Evolutionary conservation across 2,329 filamentous ascomycete genomes (phyloP).

Genomic region (Cladosporium sphaerospermum): DNA sequence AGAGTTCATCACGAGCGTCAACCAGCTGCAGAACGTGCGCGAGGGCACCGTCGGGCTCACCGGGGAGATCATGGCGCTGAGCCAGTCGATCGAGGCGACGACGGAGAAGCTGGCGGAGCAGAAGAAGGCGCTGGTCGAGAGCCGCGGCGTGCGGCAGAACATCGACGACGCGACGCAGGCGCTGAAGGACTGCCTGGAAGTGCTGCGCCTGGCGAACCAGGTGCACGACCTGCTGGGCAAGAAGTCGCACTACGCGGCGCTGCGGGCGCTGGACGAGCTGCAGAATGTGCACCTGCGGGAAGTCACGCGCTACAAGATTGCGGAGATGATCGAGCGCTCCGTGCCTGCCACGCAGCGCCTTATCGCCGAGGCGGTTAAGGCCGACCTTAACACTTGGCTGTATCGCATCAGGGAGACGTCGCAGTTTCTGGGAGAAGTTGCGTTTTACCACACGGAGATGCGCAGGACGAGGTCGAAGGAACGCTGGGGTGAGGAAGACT

Average conservation of each 20-base stretch:
- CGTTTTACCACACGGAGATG: conserved; percentile 92
- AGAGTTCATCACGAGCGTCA: conserved; percentile 89
- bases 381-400: conserved; percentile 92
- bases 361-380: conserved; percentile 96
- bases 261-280: conserved; percentile 89
- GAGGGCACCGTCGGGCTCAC: conserved; percentile 86
- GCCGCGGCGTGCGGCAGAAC: conserved; percentile 84
- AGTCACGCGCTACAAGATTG: conserved; percentile 89
- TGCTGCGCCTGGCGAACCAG: conserved; percentile 86
- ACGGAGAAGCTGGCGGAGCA: conserved; percentile 91
- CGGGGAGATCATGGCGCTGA: conserved; percentile 83
- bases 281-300: conserved; percentile 95
- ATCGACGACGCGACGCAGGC: conserved; percentile 89
- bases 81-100: conserved; percentile 89
- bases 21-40: conserved; percentile 84
- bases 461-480: conserved; percentile 77
- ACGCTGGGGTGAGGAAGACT: conserved; percentile 62
- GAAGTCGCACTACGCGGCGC: conserved; percentile 91
- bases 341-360: conserved; percentile 87
- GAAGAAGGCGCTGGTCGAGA: conserved; percentile 91
- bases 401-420: conserved; percentile 93
- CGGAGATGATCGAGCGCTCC: conserved; percentile 91
- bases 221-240: conserved; percentile 85
- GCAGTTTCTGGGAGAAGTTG: conserved; percentile 90
- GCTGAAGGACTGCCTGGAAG: conserved; percentile 83